Evolutionary conservation across 2,329 filamentous ascomycete genomes (phyloP).

Genomic region (Ophiostoma triangulosporum): DNA sequence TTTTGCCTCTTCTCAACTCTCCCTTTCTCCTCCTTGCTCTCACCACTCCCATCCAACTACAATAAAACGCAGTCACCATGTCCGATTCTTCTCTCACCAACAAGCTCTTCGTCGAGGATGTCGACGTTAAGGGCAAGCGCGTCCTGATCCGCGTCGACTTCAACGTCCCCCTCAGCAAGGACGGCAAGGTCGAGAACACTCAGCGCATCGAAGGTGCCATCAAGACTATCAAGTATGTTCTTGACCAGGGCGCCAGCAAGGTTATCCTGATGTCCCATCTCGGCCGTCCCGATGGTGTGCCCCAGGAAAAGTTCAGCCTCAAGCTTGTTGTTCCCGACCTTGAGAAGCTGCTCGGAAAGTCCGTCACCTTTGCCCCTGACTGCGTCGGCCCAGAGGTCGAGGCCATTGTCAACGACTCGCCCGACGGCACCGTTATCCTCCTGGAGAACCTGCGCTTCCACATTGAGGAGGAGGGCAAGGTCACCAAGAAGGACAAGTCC

Average conservation of each 20-base stretch:
- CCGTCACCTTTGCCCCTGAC: constrained; percentile 81
- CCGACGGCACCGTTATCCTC: constrained; percentile 70
- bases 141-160: constrained; percentile 99
- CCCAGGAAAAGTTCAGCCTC: constrained; percentile 86
- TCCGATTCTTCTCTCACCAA: constrained; percentile 81
- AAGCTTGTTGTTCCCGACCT: constrained; percentile 84
- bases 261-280: constrained; percentile 98
- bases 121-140: constrained; percentile 95
- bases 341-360: constrained; percentile 71
- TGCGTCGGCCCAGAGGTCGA: constrained; percentile 84
- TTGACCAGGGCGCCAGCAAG: constrained; percentile 80
- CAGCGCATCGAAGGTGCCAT: constrained; percentile 95
- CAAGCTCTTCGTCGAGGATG: constrained; percentile 94
- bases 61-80: constrained; percentile 18
- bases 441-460: constrained; percentile 99
- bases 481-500: constrained; percentile 87
- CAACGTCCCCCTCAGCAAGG: constrained; percentile 90
- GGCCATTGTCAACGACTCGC: constrained; percentile 72
- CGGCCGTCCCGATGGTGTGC: constrained; percentile 82
- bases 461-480: constrained; percentile 92
- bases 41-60: background rate
- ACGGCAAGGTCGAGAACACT: constrained; percentile 94
- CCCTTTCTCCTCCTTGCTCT: background rate
- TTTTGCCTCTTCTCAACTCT: background rate
- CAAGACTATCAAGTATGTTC: constrained; percentile 87